A percentile compares a stretch with the other conserved stretches of the same genome.
Evolutionary conservation across 2,329 filamentous ascomycete species (phyloP).

Genomic region (Penicillium griseofulvum): DNA sequence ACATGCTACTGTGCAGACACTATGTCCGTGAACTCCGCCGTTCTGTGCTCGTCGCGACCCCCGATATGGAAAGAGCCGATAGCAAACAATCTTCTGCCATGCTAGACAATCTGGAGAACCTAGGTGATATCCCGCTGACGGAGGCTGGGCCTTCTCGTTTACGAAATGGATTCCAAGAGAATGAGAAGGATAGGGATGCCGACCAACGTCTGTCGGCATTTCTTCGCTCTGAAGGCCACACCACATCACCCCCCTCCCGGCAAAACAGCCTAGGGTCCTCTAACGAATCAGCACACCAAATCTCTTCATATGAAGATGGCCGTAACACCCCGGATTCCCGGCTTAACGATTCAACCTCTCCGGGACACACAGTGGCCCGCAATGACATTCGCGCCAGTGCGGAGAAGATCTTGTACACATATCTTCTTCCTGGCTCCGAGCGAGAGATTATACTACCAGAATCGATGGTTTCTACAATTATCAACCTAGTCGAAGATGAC

Average conservation of each 20-base stretch:
- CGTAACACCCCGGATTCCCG: slow-evolving; percentile 61
- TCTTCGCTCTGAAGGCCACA: slow-evolving; percentile 61
- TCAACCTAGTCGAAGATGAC: slow-evolving; percentile 81
- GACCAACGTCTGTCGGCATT: slow-evolving; percentile 92
- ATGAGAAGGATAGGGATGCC: slow-evolving; percentile 71
- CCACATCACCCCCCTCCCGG: slow-evolving; percentile 52
- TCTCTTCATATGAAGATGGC: slow-evolving; percentile 47
- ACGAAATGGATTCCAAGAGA: slow-evolving; percentile 54
- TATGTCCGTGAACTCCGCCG: slow-evolving; percentile 94
- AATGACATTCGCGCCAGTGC: slow-evolving; percentile 89
- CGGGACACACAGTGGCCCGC: slow-evolving; percentile 77
- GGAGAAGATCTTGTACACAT: slow-evolving; percentile 98
- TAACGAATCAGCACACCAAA: slow-evolving; percentile 34
- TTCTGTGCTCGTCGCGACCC: slow-evolving; percentile 88
- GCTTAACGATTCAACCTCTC: slow-evolving; percentile 72
- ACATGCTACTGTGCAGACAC: slow-evolving; percentile 93
- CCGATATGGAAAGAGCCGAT: slow-evolving; percentile 75
- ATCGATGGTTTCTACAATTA: slow-evolving; percentile 81
- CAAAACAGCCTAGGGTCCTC: slow-evolving; percentile 53
- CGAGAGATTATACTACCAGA: slow-evolving; percentile 92
- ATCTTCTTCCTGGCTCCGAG: slow-evolving; percentile 89
- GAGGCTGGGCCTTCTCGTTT: slow-evolving; percentile 54
- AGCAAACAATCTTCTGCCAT: slow-evolving; percentile 84
- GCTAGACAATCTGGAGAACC: slow-evolving; percentile 67
- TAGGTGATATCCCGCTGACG: slow-evolving; percentile 57